Base-by-base conservation (phyloP, 2,329 filamentous ascomycete species). In the Phaeophleospora eucalypticola region DNA sequence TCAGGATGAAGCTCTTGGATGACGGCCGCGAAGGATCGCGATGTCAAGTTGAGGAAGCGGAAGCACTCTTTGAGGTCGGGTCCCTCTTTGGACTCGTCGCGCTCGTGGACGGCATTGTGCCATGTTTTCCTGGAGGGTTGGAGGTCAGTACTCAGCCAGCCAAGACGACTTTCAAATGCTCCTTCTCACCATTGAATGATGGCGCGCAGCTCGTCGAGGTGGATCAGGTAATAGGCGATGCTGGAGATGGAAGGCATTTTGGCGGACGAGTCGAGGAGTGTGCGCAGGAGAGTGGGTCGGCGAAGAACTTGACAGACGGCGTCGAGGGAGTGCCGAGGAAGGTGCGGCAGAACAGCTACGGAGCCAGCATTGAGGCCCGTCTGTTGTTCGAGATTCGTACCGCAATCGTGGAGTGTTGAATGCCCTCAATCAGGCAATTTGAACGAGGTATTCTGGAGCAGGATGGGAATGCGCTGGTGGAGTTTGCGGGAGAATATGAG, bases 1-100 rank as follows among this genome's bases (percentile, higher is more conserved):
- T 98, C 91, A 1, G 89, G 89, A 65, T 96, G 90, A 36, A 98
- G 80, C 72, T 98, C 93, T 71, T 95, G 83, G 56, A 98, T 98
- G 65, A 98, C 93, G 38, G 89, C 79, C 43, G 85, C 78, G 69
- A 98, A 98, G 68, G 89, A 96, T 50, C 93, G 87, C 66, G 90
- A 96, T 43, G 93, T 98, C 74, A 86, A 58, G 61, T 91, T 78
- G 56, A 98, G 81, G 68, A 86, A 88, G 55, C 86, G 74, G 74
- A 95, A 97, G 76, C 93, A 97, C 76, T 82, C 77, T 68, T 81
- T 80, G 52, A 94, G 78, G 14, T 84, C 84, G 44, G 77, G 73
- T 20, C 82, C 76, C 70, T 97, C 93, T 58, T 87, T 87, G 51
- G 76, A 75, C 54, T 81, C 77, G 63, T 95, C 80, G 65, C 91